These are phyloP conservation scores for Pichia sp. DNA, from an alignment of 1,139 yeast genomes.

Conservation along the genomic window DNA sequence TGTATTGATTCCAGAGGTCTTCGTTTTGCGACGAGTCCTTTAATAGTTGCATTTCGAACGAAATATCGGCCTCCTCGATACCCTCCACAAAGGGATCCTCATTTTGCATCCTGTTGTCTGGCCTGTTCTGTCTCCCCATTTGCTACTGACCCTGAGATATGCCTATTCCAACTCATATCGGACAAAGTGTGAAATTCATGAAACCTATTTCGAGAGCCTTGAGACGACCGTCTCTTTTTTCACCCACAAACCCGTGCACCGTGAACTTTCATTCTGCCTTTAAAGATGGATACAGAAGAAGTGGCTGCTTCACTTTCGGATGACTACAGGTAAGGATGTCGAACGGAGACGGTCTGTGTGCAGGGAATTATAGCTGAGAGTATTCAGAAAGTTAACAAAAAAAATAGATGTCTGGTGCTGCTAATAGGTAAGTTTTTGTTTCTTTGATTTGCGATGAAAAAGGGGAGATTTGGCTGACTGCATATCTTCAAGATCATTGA, in stretches of 20 bases:
- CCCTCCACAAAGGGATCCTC: neutral
- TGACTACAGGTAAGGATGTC: neutral
- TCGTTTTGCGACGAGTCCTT: slow-evolving; percentile 40
- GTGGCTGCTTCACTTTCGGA: slow-evolving; percentile 9
- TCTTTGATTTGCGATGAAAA: neutral
- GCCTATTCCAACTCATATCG: neutral
- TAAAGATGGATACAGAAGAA: neutral
- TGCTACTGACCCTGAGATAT: too few species aligned
- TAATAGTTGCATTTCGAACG: slow-evolving; percentile 11
- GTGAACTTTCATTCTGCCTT: neutral
- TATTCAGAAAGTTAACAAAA: neutral
- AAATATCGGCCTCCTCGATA: slow-evolving; percentile 12
- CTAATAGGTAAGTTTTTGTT: slow-evolving; percentile 18
- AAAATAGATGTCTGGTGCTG: slow-evolving; percentile 22
- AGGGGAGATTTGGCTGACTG: neutral
- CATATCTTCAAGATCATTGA: neutral
- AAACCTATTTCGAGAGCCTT: neutral
- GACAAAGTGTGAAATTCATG: neutral
- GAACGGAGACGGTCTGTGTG: neutral
- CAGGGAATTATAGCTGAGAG: neutral
- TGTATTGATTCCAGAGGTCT: slow-evolving; percentile 53
- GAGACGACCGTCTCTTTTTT: neutral
- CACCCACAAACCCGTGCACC: slow-evolving; percentile 4
- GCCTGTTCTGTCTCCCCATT: neutral
- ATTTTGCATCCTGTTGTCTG: neutral